Evolutionary conservation across 805 yeast genomes (phyloP).

Genomic region (Yamadazyma takamatsuzukensis): DNA sequence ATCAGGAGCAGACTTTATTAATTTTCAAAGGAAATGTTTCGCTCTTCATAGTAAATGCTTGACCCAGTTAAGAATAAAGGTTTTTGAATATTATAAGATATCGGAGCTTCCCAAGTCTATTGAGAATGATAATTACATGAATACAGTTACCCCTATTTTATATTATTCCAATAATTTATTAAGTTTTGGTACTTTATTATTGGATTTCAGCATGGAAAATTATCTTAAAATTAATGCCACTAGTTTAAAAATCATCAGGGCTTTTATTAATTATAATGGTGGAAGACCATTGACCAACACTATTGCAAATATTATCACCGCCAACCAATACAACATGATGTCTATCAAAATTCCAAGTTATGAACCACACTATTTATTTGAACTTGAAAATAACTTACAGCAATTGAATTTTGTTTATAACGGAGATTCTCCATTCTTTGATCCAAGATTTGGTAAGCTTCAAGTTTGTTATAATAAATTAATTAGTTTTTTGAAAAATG

Average conservation of each 20-base stretch:
- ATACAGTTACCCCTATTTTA: conserved; percentile 13
- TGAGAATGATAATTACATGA: conserved; percentile 9
- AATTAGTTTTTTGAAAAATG: no score
- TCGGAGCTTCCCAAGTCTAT: background rate
- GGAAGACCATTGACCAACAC: conserved; percentile 5
- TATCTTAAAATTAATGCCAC: conserved; percentile 9
- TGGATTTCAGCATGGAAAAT: conserved; percentile 13
- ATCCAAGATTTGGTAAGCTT: no score
- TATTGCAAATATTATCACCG: conserved; percentile 5
- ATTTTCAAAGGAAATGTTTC: conserved; percentile 11
- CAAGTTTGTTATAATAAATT: no score
- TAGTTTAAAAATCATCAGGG: conserved; percentile 6
- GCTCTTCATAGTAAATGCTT: conserved; percentile 13
- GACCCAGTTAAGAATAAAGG: conserved; percentile 4
- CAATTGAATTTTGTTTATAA: no score
- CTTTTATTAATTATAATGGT: conserved; percentile 6
- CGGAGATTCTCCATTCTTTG: no score
- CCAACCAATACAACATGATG: conserved; percentile 12
- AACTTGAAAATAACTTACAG: conserved; percentile 14
- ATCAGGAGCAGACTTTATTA: conserved; percentile 3
- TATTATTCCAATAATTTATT: conserved; percentile 11
- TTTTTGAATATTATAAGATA: conserved; percentile 5
- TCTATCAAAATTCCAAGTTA: conserved; percentile 22
- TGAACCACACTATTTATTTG: conserved; percentile 18
- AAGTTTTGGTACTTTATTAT: conserved; percentile 10